Evolutionary conservation across 108 stramenopile species (phyloP).

Genomic region (Nitzschia inconspicua): DNA sequence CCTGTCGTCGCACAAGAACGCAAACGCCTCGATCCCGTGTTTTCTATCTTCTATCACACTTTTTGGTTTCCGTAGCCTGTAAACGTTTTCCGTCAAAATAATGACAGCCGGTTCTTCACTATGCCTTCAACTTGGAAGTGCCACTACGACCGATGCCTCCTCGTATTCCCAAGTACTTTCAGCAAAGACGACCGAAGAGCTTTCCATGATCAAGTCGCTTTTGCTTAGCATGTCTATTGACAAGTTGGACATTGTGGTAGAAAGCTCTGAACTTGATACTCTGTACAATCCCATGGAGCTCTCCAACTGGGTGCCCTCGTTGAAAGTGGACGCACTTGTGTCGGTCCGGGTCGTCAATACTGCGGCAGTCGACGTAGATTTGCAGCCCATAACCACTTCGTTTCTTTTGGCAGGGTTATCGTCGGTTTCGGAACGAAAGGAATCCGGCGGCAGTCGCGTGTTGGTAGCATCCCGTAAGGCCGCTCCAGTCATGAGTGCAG

Average conservation of each 20-base stretch:
- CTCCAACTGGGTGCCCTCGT: conserved; percentile 26
- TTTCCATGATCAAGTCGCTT: conserved; percentile 1
- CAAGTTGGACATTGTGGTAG: conserved; percentile 19
- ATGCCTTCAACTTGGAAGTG: conserved; percentile 29
- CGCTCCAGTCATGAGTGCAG: conserved; percentile 2
- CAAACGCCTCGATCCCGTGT: too few species aligned
- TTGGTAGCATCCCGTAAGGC: conserved; percentile 42
- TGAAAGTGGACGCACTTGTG: conserved; percentile 21
- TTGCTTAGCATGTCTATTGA: conserved; percentile 20
- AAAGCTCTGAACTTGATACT: conserved; percentile 23
- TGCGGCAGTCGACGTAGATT: not conserved
- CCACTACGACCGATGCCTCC: conserved; percentile 3
- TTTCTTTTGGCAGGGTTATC: conserved; percentile 69
- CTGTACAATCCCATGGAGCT: conserved; percentile 49
- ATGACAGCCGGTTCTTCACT: too few species aligned
- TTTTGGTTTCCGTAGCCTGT: too few species aligned
- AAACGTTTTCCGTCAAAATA: too few species aligned
- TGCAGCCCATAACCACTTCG: conserved; percentile 48
- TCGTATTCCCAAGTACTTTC: conserved; percentile 15
- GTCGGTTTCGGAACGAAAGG: conserved; percentile 48
- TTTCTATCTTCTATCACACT: too few species aligned
- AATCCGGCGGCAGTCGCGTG: conserved; percentile 35
- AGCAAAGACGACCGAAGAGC: conserved; percentile 16
- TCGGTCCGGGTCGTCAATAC: conserved; percentile 28
- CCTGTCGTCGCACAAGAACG: too few species aligned